Base-by-base conservation (phyloP, 2,329 filamentous ascomycete species). In the Cladosporium sp. region DNA sequence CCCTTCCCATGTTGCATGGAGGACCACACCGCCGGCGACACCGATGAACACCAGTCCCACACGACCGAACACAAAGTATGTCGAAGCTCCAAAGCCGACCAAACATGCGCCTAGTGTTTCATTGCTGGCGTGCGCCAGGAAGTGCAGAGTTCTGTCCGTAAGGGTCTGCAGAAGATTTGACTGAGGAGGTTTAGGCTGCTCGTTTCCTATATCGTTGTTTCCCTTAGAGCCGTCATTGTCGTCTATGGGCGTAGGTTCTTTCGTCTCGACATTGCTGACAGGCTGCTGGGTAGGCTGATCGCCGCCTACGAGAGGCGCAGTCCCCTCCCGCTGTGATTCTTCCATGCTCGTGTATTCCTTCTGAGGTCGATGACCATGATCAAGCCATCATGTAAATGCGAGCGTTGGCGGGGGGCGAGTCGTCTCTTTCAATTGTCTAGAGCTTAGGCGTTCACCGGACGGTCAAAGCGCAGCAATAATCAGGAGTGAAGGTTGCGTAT, bases 21-120 rank as follows among this genome's bases (percentile, higher is more conserved):
- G 70, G 7, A 86, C 79, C 6, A 95, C 79, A 27, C 93, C 93
- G 13, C 82, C 84, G 38, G 91, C 82, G 17, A 88, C 82, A 39
- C 93, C 93, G 54, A 97, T 95, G 37, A 97, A 70, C 6, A 97
- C 72, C 47, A 97, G 75, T 1, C 90, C 91, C 7, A 96, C 66
- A 64, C 85, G 83, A 53, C 93, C 93, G 2, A 97, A 78, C 3
- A 96, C 70, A 18, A 95, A 72, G 70, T 96, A 96, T 54, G 87
- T 91, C 36, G 83, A 78, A 43, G 84, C 83, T 54, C 84, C 80
- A 17, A 95, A 75, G 15, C 83, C 87, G 17, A 85, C 79, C n/a
- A 86, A 80, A 61, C 93, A 84, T 22, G 81, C 87, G 13, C 84
- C 79, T 1, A 97, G 77, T 0, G 85, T 86, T 61, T 85, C 81